phyloP scores from a whole-genome alignment of 345 rosid genomes.

The Rhizophora apiculata region DNA sequence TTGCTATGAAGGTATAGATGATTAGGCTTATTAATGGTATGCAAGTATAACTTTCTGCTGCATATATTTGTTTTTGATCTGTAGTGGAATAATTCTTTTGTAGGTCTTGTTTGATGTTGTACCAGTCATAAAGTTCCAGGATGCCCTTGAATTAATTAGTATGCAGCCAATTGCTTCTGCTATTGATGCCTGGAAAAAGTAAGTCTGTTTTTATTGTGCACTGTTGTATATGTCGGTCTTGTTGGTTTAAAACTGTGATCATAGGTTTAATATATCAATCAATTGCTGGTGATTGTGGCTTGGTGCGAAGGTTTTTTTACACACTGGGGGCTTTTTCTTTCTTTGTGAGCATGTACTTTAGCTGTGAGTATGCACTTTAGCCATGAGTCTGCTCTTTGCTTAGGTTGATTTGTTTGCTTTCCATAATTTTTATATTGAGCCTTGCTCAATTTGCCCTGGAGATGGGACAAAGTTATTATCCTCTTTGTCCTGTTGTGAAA shows the following conservation, averaged over 20 bases:
- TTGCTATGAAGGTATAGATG: conserved; percentile 1
- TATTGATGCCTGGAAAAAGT: conserved; percentile 77
- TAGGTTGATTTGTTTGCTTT: neutral
- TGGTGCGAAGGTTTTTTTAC: neutral
- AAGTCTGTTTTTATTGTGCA: neutral
- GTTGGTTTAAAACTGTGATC: neutral
- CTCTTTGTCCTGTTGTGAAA: neutral
- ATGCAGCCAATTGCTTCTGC: conserved; percentile 91
- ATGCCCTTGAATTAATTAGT: conserved; percentile 85
- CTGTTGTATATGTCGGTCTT: neutral
- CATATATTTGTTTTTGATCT: conserved; percentile 11
- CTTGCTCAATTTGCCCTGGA: neutral
- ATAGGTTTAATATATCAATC: too few relatives aligned
- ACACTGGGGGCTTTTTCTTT: neutral
- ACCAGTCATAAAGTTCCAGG: conserved; percentile 75
- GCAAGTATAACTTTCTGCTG: neutral
- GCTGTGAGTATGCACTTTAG: conserved; percentile 6
- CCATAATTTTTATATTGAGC: neutral
- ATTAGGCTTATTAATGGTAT: conserved; percentile 10
- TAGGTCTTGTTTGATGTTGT: conserved; percentile 95
- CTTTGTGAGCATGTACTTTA: neutral
- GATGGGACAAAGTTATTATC: neutral
- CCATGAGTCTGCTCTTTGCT: neutral
- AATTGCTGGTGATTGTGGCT: neutral
- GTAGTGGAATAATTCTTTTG: conserved; percentile 22